Conservation (phyloP, 108 stramenopile genomes). For the Cyclotella distinguenda region DNA sequence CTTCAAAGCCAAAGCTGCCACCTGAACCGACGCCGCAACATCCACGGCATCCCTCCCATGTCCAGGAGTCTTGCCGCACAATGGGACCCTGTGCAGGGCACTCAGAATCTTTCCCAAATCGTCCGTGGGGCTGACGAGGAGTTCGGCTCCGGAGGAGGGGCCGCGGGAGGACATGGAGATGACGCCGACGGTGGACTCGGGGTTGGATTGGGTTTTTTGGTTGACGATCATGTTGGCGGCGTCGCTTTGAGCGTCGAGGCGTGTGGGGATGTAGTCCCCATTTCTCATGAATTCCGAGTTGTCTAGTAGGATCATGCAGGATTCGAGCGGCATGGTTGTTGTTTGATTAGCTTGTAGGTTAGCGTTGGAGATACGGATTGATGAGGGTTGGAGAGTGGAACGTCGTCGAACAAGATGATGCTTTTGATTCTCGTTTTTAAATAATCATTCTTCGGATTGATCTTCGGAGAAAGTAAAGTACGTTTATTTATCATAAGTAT, state of each 20-base stretch:
- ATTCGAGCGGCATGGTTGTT: constrained; percentile 90
- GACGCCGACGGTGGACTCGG: constrained; percentile 97
- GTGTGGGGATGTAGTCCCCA: constrained; percentile 97
- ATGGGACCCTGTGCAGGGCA: constrained; percentile 72
- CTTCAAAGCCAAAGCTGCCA: constrained; percentile 95
- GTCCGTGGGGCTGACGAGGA: constrained; percentile 92
- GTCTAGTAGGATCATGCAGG: constrained; percentile 97
- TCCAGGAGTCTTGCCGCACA: constrained; percentile 22
- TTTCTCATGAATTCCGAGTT: constrained; percentile 98
- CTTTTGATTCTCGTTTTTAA: too few relatives aligned
- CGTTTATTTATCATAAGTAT: too few relatives aligned
- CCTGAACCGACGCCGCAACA: constrained; percentile 85
- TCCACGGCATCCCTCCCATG: constrained; percentile 49
- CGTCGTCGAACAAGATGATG: too few relatives aligned
- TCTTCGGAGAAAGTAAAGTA: too few relatives aligned
- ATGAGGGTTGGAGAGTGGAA: too few relatives aligned
- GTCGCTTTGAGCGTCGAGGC: constrained; percentile 96
- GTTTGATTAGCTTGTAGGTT: neutral
- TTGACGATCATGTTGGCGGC: constrained; percentile 94
- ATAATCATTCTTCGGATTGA: too few relatives aligned
- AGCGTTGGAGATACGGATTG: too few relatives aligned
- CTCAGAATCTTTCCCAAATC: constrained; percentile 93
- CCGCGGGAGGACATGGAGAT: constrained; percentile 55
- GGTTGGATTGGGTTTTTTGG: constrained; percentile 90
- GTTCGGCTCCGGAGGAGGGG: constrained; percentile 80